Percentiles rank a stretch among this genome's conserved stretches.
Conservation (phyloP, 345 rosid species). For the Eucalyptus regnans region DNA sequence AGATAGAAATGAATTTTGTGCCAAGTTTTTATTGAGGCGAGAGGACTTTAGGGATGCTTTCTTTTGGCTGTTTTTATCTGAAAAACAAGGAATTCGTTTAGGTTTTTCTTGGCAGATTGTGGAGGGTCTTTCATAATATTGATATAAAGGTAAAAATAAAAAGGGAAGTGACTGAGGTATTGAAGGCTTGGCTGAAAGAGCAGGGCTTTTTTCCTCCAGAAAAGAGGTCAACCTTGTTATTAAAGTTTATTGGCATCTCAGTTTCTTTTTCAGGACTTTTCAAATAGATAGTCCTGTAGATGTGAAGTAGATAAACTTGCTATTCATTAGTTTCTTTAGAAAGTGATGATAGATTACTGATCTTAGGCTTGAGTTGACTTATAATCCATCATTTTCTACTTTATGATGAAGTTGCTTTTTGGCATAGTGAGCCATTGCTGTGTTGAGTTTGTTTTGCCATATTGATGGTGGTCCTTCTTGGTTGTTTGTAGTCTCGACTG, state of each 20-base stretch:
- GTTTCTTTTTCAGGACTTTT: background rate
- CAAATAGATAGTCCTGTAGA: background rate
- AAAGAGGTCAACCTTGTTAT: background rate
- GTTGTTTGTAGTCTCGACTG: conserved; percentile 61
- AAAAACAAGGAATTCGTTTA: background rate
- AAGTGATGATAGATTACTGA: background rate
- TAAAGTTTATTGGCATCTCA: background rate
- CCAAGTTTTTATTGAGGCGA: background rate
- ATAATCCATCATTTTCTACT: background rate
- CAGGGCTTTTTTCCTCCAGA: background rate
- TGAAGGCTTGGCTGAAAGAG: background rate
- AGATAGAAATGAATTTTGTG: background rate
- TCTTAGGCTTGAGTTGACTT: background rate
- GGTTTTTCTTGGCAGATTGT: background rate
- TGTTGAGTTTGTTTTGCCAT: background rate
- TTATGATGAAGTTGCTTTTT: background rate
- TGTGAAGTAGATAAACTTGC: background rate
- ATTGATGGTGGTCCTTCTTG: background rate
- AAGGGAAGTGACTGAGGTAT: background rate
- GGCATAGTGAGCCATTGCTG: background rate
- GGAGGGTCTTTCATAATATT: background rate
- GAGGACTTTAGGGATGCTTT: background rate
- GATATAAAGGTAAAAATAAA: background rate
- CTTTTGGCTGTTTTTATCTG: background rate
- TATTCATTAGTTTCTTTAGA: background rate